A percentile compares a stretch with the other conserved stretches of the same genome.
These are phyloP conservation scores for Hemerocallis citrina DNA, from an alignment of 106 monocot species.

Conservation along the genomic window DNA sequence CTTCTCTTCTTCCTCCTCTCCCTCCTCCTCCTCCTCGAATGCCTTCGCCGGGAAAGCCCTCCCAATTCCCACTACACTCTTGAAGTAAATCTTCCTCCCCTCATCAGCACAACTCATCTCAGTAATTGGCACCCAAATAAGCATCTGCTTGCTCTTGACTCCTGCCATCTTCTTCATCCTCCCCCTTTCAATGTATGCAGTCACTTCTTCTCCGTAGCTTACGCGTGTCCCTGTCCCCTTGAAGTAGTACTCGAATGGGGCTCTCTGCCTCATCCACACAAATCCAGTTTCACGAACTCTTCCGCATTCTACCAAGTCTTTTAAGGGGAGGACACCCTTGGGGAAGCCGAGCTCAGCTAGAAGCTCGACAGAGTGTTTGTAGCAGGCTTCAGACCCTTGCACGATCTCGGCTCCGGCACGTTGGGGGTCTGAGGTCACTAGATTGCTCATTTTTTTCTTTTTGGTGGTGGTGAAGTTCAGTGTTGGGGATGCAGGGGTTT, in stretches of 20 bases:
- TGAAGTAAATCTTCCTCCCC: constrained; percentile 47
- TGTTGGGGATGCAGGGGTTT: not conserved
- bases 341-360: constrained; percentile 51
- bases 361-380: constrained; percentile 39
- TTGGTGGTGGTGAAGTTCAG: not conserved
- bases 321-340: constrained; percentile 37
- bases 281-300: constrained; percentile 61
- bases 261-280: constrained; percentile 83
- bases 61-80: constrained; percentile 39
- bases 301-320: constrained; percentile 57
- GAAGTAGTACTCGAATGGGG: constrained; percentile 50
- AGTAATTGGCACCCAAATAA: constrained; percentile 80
- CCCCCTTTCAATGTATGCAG: constrained; percentile 35
- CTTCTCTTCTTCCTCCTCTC: not conserved
- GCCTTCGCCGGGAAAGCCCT: constrained; percentile 31
- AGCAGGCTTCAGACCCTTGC: constrained; percentile 48
- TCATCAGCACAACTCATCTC: constrained; percentile 53
- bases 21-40: constrained; percentile 30
- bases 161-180: constrained; percentile 69
- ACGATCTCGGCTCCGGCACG: constrained; percentile 51
- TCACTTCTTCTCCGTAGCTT: constrained; percentile 42
- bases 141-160: constrained; percentile 72
- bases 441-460: not conserved
- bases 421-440: not conserved
- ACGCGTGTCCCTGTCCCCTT: constrained; percentile 34